phyloP scores from a whole-genome alignment of 208 protist species.

The Acanthamoeba healyi region DNA sequence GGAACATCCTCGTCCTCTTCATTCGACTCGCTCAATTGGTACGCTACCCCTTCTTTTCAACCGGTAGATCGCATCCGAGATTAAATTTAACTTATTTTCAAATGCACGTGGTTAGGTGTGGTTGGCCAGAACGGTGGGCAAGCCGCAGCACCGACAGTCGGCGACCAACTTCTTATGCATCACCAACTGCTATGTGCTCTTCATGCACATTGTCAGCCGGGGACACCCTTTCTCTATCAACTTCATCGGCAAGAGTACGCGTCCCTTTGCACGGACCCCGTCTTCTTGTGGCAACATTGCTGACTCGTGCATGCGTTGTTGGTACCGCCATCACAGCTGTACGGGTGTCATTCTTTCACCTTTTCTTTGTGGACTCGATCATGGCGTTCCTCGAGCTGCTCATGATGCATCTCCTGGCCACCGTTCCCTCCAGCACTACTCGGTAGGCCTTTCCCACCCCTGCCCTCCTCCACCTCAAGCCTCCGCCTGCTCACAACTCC shows the following conservation, averaged over 20 bases:
- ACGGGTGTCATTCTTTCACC: not conserved
- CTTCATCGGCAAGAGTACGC: conserved; percentile 42
- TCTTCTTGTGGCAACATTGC: not conserved
- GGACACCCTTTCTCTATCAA: conserved; percentile 61
- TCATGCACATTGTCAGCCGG: not conserved
- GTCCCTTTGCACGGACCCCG: not conserved
- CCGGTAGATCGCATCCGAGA: not conserved
- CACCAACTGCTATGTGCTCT: not conserved
- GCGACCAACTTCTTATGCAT: conserved; percentile 14
- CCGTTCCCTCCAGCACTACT: not conserved
- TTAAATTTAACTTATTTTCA: not conserved
- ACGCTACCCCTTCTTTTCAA: not conserved
- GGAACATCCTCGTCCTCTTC: conserved; percentile 29
- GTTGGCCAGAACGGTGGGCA: conserved; percentile 6
- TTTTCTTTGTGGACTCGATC: not conserved
- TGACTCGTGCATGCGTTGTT: too few species aligned
- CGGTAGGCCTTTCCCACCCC: not conserved
- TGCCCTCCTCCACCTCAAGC: too few species aligned
- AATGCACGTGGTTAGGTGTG: not conserved
- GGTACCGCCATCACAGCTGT: not conserved
- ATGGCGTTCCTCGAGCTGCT: conserved; percentile 24
- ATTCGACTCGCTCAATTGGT: conserved; percentile 47
- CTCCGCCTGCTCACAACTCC: not conserved
- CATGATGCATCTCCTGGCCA: conserved; percentile 44
- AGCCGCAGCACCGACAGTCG: not conserved